A percentile compares a stretch with the other conserved stretches of the same genome.
These are phyloP conservation scores for Chrysanthemum makinoi DNA, from an alignment of 129 eudicot genomes.

Conservation along the genomic window DNA sequence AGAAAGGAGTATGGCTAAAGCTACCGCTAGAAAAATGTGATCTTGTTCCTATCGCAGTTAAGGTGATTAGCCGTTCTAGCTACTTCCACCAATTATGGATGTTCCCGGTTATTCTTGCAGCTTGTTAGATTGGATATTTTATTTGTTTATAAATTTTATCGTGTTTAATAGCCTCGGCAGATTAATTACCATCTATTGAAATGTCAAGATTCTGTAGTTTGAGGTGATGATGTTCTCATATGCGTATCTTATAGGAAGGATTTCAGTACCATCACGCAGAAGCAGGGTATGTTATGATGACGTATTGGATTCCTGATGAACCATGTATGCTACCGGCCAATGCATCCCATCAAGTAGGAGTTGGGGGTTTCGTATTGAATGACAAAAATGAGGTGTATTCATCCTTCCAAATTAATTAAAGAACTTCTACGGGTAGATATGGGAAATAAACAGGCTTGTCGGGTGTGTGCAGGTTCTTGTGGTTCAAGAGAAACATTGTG, in stretches of 20 bases:
- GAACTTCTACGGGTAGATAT: not conserved
- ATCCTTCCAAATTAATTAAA: not conserved
- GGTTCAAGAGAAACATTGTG: slow-evolving; percentile 78
- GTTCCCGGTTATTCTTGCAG: no score
- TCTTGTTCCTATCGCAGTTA: slow-evolving; percentile 80
- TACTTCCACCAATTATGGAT: no score
- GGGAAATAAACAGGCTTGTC: not conserved
- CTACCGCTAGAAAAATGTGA: slow-evolving; percentile 73
- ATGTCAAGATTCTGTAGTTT: not conserved
- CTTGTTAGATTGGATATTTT: no score
- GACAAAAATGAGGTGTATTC: slow-evolving; percentile 62
- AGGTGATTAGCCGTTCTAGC: slow-evolving; percentile 38
- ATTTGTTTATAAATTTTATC: no score
- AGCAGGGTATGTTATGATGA: slow-evolving; percentile 75
- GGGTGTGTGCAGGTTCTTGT: slow-evolving; percentile 69
- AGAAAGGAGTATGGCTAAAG: slow-evolving; percentile 93
- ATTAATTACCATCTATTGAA: no score
- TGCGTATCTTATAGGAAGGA: slow-evolving; percentile 54
- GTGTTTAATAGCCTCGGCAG: no score
- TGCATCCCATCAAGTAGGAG: slow-evolving; percentile 91
- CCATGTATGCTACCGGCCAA: slow-evolving; percentile 85
- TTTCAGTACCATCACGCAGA: slow-evolving; percentile 92
- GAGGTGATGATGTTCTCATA: not conserved
- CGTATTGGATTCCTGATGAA: slow-evolving; percentile 82
- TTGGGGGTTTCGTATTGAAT: slow-evolving; percentile 83